These are phyloP conservation scores for Lichtheimia ramosa DNA, from an alignment of 371 early-diverging fungal genomes.

Conservation along the genomic window DNA sequence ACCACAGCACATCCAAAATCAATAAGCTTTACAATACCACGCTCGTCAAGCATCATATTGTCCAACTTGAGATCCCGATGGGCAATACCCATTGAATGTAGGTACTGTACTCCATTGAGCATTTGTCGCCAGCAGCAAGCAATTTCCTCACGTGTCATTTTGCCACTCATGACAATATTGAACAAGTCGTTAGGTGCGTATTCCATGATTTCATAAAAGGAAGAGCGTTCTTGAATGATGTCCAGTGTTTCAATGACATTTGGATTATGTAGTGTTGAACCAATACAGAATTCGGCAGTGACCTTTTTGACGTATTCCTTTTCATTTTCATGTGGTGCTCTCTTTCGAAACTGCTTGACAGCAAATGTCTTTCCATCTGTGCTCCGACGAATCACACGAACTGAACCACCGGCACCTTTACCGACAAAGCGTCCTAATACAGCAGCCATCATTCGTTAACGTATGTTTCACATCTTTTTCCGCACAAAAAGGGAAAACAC, in stretches of 20 bases:
- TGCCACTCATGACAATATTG: slow-evolving; percentile 61
- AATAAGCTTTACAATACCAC: slow-evolving; percentile 76
- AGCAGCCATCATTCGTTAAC: neutral
- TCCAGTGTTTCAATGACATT: slow-evolving; percentile 85
- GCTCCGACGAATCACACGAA: slow-evolving; percentile 61
- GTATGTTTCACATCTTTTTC: neutral
- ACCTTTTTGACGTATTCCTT: slow-evolving; percentile 79
- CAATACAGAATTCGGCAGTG: slow-evolving; percentile 80
- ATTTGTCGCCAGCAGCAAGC: slow-evolving; percentile 72
- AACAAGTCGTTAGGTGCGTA: slow-evolving; percentile 76
- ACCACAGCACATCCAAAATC: slow-evolving; percentile 90
- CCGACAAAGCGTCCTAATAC: slow-evolving; percentile 53
- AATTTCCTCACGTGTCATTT: slow-evolving; percentile 60
- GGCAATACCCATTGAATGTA: slow-evolving; percentile 73
- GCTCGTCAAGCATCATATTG: slow-evolving; percentile 69
- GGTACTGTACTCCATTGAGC: slow-evolving; percentile 65
- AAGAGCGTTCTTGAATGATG: slow-evolving; percentile 61
- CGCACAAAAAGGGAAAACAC: slow-evolving; percentile 2
- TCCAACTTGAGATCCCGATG: slow-evolving; percentile 87
- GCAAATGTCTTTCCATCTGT: slow-evolving; percentile 63
- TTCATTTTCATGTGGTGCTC: slow-evolving; percentile 61
- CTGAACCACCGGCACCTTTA: slow-evolving; percentile 74
- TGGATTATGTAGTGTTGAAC: slow-evolving; percentile 72
- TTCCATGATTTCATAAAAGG: slow-evolving; percentile 74
- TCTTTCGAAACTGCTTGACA: slow-evolving; percentile 78